Evolutionary conservation across 345 rosid genomes (phyloP), one percentile per base, ranked within the genome.

Genomic region (Lumnitzera racemosa): DNA sequence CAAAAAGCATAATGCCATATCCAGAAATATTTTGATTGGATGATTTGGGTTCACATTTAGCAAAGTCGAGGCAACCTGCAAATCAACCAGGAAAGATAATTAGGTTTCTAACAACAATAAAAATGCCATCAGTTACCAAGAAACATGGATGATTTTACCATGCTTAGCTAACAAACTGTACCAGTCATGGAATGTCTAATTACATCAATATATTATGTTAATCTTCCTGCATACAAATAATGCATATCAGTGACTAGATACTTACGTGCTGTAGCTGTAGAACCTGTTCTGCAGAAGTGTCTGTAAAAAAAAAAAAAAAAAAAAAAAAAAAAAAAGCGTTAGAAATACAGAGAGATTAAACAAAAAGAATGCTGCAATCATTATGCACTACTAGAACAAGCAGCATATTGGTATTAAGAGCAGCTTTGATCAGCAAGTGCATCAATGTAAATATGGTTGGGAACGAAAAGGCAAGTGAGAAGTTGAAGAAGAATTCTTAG

Each of bases 251-350:
- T 2, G 49, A 58, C 29, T 46, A 59, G 47, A 51, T 48, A 68
- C 85, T 73, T 65, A 89, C 99, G 59, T 66, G 66, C 61, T 65
- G 82, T 75, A 56, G 83, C 60, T 43, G 86, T 90, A 58, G 97
- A 95, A 68, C 99, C 97, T 51, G 83, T 72, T 64, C 99, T 86
- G 77, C 99, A 95, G 73, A 77, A 95, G 81, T 84, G 74, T 61
- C 96, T 95, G 83, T 47, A 82, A 73, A 14, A 58, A 74, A 62
- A 51, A 47, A 52, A 51, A 11, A 51, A 4, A 41, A 47, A n/a
- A 82, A 73, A 14, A 58, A 74, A 62, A 51, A 47, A 52, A 51
- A 11, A 51, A 4, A 41, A 47, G 41, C 12, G 14, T 67, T 46
- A 63, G 61, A 2, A 47, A 36, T 20, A 7, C 10, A 7, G 43